phyloP scores from a whole-genome alignment of 1,139 yeast genomes.

The Taphrina wiesneri region DNA sequence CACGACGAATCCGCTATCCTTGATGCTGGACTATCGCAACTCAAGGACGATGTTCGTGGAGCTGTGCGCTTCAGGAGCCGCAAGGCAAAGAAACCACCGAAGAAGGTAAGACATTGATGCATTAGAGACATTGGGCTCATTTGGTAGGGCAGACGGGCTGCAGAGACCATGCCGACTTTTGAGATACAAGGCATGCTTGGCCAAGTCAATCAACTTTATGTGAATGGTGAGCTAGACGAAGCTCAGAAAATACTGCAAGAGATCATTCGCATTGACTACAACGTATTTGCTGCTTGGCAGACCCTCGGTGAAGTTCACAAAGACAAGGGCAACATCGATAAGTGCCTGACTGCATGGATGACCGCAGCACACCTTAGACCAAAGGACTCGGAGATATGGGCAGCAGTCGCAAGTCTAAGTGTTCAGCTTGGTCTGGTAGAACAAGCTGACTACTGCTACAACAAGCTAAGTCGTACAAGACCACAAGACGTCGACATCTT shows the following conservation, averaged over 20 bases:
- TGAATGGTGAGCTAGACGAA: slow-evolving; percentile 58
- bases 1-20: background rate
- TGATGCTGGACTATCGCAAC: background rate
- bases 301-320: slow-evolving; percentile 82
- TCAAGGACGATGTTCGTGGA: slow-evolving; percentile 19
- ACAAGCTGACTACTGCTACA: slow-evolving; percentile 82
- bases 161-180: slow-evolving; percentile 53
- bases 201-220: slow-evolving; percentile 78
- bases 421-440: slow-evolving; percentile 67
- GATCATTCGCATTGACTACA: slow-evolving; percentile 74
- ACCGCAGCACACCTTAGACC: slow-evolving; percentile 81
- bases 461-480: slow-evolving; percentile 67
- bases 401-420: slow-evolving; percentile 74
- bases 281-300: slow-evolving; percentile 78
- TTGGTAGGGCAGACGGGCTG: slow-evolving; percentile 12
- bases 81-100: slow-evolving; percentile 2
- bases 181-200: slow-evolving; percentile 67
- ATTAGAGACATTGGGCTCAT: background rate
- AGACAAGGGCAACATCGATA: slow-evolving; percentile 63
- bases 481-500: slow-evolving; percentile 58
- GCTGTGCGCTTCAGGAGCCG: slow-evolving; percentile 12
- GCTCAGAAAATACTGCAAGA: slow-evolving; percentile 71
- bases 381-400: slow-evolving; percentile 80
- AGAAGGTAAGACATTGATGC: background rate
- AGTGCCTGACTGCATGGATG: slow-evolving; percentile 79